Percentiles rank a stretch among this genome's conserved stretches.
phyloP scores from a whole-genome alignment of 2,329 filamentous ascomycete genomes.

The Clarireedia monteithiana region DNA sequence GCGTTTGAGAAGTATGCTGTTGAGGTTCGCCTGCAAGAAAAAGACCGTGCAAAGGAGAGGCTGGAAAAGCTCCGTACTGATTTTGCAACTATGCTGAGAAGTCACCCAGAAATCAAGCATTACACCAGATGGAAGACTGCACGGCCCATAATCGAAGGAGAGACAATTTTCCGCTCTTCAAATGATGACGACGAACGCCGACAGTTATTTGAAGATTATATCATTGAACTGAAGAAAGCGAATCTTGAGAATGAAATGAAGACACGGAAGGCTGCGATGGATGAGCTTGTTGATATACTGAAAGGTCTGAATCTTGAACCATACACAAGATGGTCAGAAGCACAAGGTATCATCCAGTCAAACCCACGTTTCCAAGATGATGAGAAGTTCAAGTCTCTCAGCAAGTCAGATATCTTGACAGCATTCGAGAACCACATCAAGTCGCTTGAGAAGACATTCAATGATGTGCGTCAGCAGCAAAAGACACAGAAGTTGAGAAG shows the following conservation, averaged over 20 bases:
- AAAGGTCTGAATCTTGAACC: conserved; percentile 78
- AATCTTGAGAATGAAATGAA: conserved; percentile 69
- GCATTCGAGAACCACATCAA: conserved; percentile 96
- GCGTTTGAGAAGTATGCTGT: conserved; percentile 94
- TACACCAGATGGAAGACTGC: conserved; percentile 97
- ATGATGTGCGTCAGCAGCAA: conserved; percentile 81
- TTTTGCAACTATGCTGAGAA: conserved; percentile 92
- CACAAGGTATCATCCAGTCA: conserved; percentile 71
- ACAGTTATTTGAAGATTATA: conserved; percentile 90
- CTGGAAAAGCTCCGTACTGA: conserved; percentile 85
- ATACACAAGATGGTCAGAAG: conserved; percentile 91
- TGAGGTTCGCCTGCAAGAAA: conserved; percentile 85
- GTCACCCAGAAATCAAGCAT: conserved; percentile 93
- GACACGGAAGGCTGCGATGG: conserved; percentile 72
- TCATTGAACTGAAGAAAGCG: conserved; percentile 71
- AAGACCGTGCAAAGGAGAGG: conserved; percentile 88
- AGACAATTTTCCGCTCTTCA: conserved; percentile 91
- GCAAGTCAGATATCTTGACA: conserved; percentile 81
- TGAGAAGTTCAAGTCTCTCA: conserved; percentile 78
- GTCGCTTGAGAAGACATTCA: conserved; percentile 80
- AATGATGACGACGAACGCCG: conserved; percentile 81
- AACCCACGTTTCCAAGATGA: conserved; percentile 72
- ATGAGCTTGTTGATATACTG: conserved; percentile 71
- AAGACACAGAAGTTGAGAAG: conserved; percentile 73
- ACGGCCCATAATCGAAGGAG: conserved; percentile 84